Conservation (phyloP, 371 early-diverging fungal genomes). For the Haplosporangium sp. region DNA sequence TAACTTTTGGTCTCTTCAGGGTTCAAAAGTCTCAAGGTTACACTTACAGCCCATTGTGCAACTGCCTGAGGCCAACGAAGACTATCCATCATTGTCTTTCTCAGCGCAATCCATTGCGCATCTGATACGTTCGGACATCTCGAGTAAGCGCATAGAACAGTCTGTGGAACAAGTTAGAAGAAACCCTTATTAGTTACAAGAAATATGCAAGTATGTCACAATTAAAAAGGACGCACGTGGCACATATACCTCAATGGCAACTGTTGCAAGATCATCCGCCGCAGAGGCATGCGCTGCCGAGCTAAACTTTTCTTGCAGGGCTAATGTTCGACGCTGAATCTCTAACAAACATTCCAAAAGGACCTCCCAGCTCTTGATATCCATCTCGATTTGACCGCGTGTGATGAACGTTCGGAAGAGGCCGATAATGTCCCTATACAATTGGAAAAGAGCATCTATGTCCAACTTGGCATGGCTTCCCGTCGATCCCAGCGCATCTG, state of each 20-base stretch:
- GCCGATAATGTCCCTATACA: conserved; percentile 72
- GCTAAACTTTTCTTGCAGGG: conserved; percentile 60
- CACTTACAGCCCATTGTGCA: conserved; percentile 69
- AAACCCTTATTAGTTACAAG: neutral
- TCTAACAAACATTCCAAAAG: conserved; percentile 63
- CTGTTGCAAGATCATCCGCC: conserved; percentile 68
- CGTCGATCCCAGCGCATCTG: conserved; percentile 40
- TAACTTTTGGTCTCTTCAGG: conserved; percentile 1
- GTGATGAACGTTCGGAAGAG: conserved; percentile 69
- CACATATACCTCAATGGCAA: conserved; percentile 64
- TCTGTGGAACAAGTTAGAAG: conserved; percentile 41
- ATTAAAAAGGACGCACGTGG: neutral
- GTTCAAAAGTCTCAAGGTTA: neutral
- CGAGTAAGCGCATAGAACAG: conserved; percentile 66
- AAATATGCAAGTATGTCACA: no score
- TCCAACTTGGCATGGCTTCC: conserved; percentile 56
- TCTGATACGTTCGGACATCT: conserved; percentile 62
- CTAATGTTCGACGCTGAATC: conserved; percentile 68
- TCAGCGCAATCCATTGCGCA: conserved; percentile 64
- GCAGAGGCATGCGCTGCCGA: conserved; percentile 58
- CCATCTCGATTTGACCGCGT: conserved; percentile 71
- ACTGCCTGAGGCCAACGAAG: conserved; percentile 65
- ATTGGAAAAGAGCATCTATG: conserved; percentile 59
- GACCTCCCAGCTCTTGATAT: conserved; percentile 68
- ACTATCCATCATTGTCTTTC: conserved; percentile 57